Conservation (phyloP, 805 yeast genomes). For the Cyberlindnera bimundalis region DNA sequence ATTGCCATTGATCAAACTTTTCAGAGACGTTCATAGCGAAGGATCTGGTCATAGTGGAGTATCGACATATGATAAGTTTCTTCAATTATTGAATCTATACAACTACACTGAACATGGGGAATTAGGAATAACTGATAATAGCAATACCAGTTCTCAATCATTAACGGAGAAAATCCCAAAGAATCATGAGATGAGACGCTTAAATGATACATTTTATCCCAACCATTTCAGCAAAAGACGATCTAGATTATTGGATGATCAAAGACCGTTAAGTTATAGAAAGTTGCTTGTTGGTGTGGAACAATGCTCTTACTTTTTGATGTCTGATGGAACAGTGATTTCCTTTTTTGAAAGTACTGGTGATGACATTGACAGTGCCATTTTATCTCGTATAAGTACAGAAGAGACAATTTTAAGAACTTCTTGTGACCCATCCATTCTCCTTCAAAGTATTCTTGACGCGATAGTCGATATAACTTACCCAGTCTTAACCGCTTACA, state of each 20-base stretch:
- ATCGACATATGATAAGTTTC: constrained; percentile 10
- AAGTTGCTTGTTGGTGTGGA: constrained; percentile 49
- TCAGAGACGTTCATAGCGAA: constrained; percentile 21
- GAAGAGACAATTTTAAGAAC: constrained; percentile 46
- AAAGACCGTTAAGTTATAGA: constrained; percentile 42
- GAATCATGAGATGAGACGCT: constrained; percentile 29
- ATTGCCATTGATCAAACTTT: constrained; percentile 48
- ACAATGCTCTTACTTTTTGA: constrained; percentile 50
- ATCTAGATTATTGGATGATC: constrained; percentile 33
- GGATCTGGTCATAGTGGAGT: background rate
- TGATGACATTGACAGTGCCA: constrained; percentile 48
- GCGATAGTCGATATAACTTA: constrained; percentile 50
- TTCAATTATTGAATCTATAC: constrained; percentile 13
- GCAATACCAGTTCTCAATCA: constrained; percentile 1
- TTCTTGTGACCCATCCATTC: constrained; percentile 47
- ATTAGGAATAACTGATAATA: background rate
- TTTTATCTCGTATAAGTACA: constrained; percentile 43
- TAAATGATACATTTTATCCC: constrained; percentile 32
- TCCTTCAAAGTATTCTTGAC: constrained; percentile 53
- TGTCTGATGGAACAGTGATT: constrained; percentile 43
- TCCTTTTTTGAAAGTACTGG: constrained; percentile 58
- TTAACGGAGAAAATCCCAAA: constrained; percentile 19
- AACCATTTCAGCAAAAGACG: constrained; percentile 18
- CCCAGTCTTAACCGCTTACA: constrained; percentile 53
- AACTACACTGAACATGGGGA: constrained; percentile 7